phyloP scores from a whole-genome alignment of 768 basidiomycete genomes.

The Obba rivulosa region DNA sequence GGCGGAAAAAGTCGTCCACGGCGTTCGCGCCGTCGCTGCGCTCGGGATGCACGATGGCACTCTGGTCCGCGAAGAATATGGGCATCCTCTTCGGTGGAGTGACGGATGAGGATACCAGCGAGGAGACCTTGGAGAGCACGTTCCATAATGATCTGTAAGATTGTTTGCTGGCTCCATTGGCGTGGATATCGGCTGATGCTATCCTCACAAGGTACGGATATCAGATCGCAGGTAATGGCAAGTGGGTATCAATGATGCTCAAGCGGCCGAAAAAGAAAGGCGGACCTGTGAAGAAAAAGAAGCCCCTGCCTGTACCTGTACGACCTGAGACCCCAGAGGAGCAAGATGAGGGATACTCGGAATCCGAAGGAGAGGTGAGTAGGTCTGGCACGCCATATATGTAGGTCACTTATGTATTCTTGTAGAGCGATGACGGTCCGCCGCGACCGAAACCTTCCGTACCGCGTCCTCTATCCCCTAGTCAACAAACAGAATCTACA shows the following conservation, averaged over 20 bases:
- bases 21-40: conserved; percentile 68
- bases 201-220: conserved; percentile 60
- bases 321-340: conserved; percentile 14
- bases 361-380: conserved; percentile 13
- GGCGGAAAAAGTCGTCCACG: conserved; percentile 63
- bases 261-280: conserved; percentile 55
- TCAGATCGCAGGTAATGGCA: conserved; percentile 65
- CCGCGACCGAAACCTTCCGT: no score
- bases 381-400: no score
- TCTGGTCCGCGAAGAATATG: conserved; percentile 63
- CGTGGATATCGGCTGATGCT: not conserved
- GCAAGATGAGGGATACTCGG: conserved; percentile 13
- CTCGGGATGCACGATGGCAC: conserved; percentile 83
- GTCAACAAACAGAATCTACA: not conserved
- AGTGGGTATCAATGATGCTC: conserved; percentile 75
- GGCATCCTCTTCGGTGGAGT: conserved; percentile 88
- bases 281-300: conserved; percentile 39
- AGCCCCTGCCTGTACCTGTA: conserved; percentile 10
- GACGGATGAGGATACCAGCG: conserved; percentile 78
- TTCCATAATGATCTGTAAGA: conserved; percentile 86
- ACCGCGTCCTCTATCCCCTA: not conserved
- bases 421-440: no score
- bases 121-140: conserved; percentile 78
- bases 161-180: not conserved
- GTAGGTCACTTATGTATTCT: no score